These are phyloP conservation scores for Iberis pinnata DNA, from an alignment of 345 rosid species.

Conservation along the genomic window DNA sequence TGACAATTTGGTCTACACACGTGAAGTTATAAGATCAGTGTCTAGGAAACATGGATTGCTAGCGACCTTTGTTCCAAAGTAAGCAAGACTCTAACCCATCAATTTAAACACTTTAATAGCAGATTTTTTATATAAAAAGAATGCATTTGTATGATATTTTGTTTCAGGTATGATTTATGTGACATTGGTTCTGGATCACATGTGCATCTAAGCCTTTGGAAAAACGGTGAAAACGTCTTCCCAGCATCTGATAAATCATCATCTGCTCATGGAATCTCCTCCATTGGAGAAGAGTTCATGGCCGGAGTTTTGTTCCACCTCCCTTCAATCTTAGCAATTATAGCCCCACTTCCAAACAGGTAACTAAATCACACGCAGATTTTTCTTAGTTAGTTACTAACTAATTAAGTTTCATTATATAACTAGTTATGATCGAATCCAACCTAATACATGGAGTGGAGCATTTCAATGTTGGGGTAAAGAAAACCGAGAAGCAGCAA, in stretches of 20 bases:
- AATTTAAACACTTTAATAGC: neutral
- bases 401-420: too few species aligned
- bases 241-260: constrained; percentile 57
- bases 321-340: constrained; percentile 78
- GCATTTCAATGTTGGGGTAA: constrained; percentile 99
- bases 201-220: constrained; percentile 82
- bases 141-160: neutral
- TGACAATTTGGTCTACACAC: constrained; percentile 69
- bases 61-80: constrained; percentile 93
- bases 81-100: constrained; percentile 27
- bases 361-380: too few species aligned
- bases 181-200: constrained; percentile 96
- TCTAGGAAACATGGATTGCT: constrained; percentile 77
- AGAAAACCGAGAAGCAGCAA: constrained; percentile 83
- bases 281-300: constrained; percentile 67
- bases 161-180: constrained; percentile 60
- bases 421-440: constrained; percentile 92
- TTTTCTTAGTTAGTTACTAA: too few species aligned
- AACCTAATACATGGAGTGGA: constrained; percentile 93
- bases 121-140: neutral
- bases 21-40: constrained; percentile 71
- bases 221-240: constrained; percentile 71
- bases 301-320: constrained; percentile 89
- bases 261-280: constrained; percentile 69
- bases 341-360: constrained; percentile 94